Evolutionary conservation across 345 rosid genomes (phyloP).

Genomic region (Heritiera fomes): DNA sequence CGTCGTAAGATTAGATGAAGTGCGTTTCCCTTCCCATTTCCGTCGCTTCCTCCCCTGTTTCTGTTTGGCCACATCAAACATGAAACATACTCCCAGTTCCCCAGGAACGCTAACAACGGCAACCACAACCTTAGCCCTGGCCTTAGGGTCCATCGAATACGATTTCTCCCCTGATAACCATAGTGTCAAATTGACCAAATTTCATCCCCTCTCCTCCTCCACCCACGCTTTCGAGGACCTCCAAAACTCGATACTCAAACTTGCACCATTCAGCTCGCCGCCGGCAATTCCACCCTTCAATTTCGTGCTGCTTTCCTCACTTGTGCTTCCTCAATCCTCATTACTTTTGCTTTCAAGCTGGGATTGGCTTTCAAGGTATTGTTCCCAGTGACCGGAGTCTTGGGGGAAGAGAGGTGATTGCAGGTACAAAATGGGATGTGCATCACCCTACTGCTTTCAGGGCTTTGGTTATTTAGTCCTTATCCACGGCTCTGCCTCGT

Average conservation of each 20-base stretch:
- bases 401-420: constrained; percentile 89
- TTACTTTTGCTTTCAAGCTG: constrained; percentile 38
- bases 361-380: constrained; percentile 45
- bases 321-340: constrained; percentile 37
- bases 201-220: constrained; percentile 41
- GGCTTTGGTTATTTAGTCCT: neutral
- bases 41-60: constrained; percentile 1
- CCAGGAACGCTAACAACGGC: too few relatives aligned
- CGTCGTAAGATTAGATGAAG: too few relatives aligned
- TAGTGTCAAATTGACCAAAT: constrained; percentile 53
- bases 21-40: neutral
- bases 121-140: constrained; percentile 8
- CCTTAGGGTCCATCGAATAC: constrained; percentile 14
- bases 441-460: too few relatives aligned
- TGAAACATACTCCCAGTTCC: constrained; percentile 19
- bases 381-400: constrained; percentile 91
- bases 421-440: constrained; percentile 35
- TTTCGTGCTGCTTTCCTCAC: constrained; percentile 56
- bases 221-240: constrained; percentile 62
- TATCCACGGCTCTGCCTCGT: constrained; percentile 31
- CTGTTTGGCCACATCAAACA: neutral
- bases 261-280: constrained; percentile 45
- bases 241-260: constrained; percentile 46
- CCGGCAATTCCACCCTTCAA: constrained; percentile 61
- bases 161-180: constrained; percentile 32